Conservation (phyloP, 2,329 filamentous ascomycete species). For the Whalleya microplaca region DNA sequence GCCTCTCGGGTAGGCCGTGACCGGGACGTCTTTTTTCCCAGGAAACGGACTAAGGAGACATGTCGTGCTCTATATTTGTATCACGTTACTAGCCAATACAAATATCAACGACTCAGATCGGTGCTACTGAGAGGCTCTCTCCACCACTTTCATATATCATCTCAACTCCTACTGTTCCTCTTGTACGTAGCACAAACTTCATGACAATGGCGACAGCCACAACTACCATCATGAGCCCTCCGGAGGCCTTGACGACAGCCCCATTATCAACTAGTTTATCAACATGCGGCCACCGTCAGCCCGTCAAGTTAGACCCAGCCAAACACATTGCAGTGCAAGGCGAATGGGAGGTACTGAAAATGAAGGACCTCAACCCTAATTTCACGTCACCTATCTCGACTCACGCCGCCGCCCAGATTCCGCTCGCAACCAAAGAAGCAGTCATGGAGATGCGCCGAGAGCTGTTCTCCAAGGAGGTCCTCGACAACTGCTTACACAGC, state of each 20-base stretch:
- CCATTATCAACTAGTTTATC: background rate
- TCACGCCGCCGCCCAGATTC: background rate
- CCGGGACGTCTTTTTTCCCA: too few relatives aligned
- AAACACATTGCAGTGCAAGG: background rate
- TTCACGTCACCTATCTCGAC: background rate
- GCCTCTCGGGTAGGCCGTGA: background rate
- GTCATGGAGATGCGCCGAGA: background rate
- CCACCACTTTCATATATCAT: background rate
- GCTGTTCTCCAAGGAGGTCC: background rate
- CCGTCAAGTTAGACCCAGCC: background rate
- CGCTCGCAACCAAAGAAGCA: background rate
- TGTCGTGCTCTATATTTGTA: background rate
- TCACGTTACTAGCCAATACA: background rate
- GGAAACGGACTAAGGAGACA: background rate
- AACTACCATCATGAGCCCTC: background rate
- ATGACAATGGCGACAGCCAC: background rate
- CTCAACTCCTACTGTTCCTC: background rate
- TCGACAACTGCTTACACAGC: background rate
- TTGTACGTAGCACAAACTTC: background rate
- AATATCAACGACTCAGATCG: background rate
- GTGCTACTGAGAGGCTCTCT: background rate
- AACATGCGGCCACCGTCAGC: background rate
- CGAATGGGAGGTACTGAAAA: background rate
- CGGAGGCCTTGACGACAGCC: background rate
- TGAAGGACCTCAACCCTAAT: background rate